These are phyloP conservation scores for Aspergillus sergii DNA, from an alignment of 2,329 filamentous ascomycete species.

Conservation along the genomic window DNA sequence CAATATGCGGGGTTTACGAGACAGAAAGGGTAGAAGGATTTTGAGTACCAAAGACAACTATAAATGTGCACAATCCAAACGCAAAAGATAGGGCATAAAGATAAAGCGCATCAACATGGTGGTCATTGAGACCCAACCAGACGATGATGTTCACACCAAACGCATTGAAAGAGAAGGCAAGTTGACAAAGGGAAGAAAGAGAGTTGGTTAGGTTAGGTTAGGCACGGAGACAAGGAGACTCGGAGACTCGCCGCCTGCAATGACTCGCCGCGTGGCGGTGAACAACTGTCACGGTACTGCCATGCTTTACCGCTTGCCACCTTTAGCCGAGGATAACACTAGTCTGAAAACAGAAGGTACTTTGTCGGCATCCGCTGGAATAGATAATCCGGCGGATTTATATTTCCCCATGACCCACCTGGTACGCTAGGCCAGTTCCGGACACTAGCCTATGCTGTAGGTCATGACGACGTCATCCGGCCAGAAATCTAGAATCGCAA, in stretches of 20 bases:
- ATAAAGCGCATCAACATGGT: slow-evolving; percentile 24
- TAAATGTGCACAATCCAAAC: not conserved
- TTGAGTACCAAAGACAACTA: slow-evolving; percentile 10
- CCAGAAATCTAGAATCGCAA: not conserved
- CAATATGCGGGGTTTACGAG: slow-evolving; percentile 10
- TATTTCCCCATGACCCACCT: not conserved
- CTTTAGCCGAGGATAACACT: not conserved
- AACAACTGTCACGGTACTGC: slow-evolving; percentile 16
- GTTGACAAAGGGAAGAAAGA: not conserved
- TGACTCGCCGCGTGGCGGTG: slow-evolving; percentile 23
- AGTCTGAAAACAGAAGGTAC: not conserved
- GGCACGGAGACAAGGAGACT: slow-evolving; percentile 3
- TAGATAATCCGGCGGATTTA: slow-evolving; percentile 12
- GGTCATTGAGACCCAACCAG: slow-evolving; percentile 17
- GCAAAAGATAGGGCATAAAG: slow-evolving; percentile 5
- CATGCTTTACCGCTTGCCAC: slow-evolving; percentile 9
- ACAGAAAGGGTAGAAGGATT: slow-evolving; percentile 2
- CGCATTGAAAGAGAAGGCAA: slow-evolving; percentile 14
- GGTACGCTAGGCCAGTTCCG: not conserved
- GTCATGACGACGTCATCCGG: slow-evolving; percentile 19
- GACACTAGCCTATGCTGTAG: not conserved
- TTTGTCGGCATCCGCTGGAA: not conserved
- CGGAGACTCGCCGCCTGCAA: slow-evolving; percentile 6
- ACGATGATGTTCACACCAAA: slow-evolving; percentile 12
- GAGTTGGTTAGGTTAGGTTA: slow-evolving; percentile 3